These are phyloP conservation scores for Cyclanthera cordifolia DNA, from an alignment of 306 rosid genomes.

Conservation along the genomic window DNA sequence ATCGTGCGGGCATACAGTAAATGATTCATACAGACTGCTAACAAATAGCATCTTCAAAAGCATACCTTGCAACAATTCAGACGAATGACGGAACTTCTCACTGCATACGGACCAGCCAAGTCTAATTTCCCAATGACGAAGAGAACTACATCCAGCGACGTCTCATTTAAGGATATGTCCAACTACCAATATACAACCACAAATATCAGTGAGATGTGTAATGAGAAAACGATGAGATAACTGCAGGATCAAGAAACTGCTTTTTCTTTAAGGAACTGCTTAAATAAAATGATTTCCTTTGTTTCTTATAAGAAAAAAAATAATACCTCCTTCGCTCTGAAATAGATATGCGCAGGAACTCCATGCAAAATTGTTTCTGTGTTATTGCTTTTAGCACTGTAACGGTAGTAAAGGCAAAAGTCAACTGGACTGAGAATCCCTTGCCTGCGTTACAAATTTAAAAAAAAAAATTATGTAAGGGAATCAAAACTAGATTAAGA, in stretches of 20 bases:
- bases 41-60: conserved; percentile 7
- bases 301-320: conserved; percentile 22
- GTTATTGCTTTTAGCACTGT: conserved; percentile 27
- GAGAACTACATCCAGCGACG: conserved; percentile 75
- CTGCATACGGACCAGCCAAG: conserved; percentile 75
- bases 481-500: conserved; percentile 7
- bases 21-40: neutral
- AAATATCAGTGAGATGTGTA: conserved; percentile 22
- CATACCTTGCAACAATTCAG: conserved; percentile 85
- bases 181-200: conserved; percentile 38
- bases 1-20: neutral
- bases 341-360: conserved; percentile 61
- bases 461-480: conserved; percentile 5
- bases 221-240: conserved; percentile 5
- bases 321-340: conserved; percentile 56
- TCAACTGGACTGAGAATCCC: conserved; percentile 64
- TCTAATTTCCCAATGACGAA: conserved; percentile 59
- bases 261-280: too few species aligned
- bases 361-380: conserved; percentile 38
- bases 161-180: conserved; percentile 56
- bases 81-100: conserved; percentile 49
- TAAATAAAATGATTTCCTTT: conserved; percentile 7
- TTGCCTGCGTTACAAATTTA: conserved; percentile 42
- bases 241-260: conserved; percentile 1
- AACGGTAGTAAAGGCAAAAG: conserved; percentile 53